Evolutionary conservation across 108 stramenopile species (phyloP), one percentile per base, ranked within the genome.

Genomic region (Cylindrotheca fusiformis): DNA sequence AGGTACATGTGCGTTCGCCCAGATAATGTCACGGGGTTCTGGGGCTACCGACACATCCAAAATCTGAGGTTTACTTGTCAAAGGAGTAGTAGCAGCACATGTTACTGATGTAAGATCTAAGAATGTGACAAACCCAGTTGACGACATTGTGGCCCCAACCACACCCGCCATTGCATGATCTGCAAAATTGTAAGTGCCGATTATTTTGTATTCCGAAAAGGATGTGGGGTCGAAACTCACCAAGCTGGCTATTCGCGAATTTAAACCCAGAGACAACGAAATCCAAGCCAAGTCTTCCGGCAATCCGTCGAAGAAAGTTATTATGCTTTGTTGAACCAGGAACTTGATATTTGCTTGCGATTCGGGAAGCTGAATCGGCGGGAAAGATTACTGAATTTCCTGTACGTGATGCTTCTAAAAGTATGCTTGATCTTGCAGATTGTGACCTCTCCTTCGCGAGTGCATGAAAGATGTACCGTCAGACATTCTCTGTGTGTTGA

Each of bases 121-220:
- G 68, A 96, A 94, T 21, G 95, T 96, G 44, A 96, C 81, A 66
- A 94, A 96, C 3, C 91, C 94, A 8, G 91, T 95, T 19, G 82
- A 83, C 4, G 87, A 87, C 90, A 93, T 90, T 55, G 81, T 94
- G 1, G 71, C 62, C 18, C 85, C 86, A 52, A 85, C 67, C 14
- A 91, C 86, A 48, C 74, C 66, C 48, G 68, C 79, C 50, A 75
- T 26, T 3, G 79, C 60, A n/a, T 74, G 58, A 58, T 74, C 72
- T 72, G 48, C 52, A 63, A 48, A 24, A 56, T 20, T 19, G 58
- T 48, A 17, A 67, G 60, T 10, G 27, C 19, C 5, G 21, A 30
- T 56, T 6, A n/a, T 30, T 32, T 23, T 52, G 18, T n/a, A n/a
- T n/a, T n/a, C n/a, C n/a, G n/a, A n/a, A n/a, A n/a, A n/a, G n/a